Conservation (phyloP, 2,329 filamentous ascomycete genomes). For the Chaetomiaceae sp. region DNA sequence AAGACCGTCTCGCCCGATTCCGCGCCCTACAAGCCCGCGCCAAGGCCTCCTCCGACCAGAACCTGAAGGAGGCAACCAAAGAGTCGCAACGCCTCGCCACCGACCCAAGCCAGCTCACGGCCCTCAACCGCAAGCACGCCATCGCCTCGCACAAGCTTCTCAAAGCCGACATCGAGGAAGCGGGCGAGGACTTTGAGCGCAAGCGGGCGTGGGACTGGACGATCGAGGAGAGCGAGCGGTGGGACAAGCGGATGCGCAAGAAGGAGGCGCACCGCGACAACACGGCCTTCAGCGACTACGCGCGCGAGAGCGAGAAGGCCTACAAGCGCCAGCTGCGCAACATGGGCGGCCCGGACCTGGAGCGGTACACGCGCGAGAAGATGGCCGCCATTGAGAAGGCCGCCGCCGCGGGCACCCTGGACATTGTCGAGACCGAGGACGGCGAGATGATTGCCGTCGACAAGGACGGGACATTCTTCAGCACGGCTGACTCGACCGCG, state of each 20-base stretch:
- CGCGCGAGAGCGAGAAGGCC: constrained; percentile 80
- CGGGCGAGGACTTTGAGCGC: constrained; percentile 89
- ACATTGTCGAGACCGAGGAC: constrained; percentile 92
- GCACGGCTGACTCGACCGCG: constrained; percentile 74
- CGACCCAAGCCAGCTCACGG: constrained; percentile 71
- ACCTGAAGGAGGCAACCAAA: constrained; percentile 76
- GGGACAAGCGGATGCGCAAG: constrained; percentile 88
- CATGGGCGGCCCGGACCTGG: constrained; percentile 68
- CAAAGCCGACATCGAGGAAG: constrained; percentile 82
- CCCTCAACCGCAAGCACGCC: constrained; percentile 79
- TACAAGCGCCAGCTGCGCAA: constrained; percentile 88
- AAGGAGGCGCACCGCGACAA: constrained; percentile 76
- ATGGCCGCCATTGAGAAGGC: constrained; percentile 79
- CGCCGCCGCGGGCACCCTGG: constrained; percentile 76
- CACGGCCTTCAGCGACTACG: constrained; percentile 86
- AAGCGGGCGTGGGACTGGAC: constrained; percentile 99
- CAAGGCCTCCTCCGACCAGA: constrained; percentile 66
- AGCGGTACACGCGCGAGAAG: constrained; percentile 84
- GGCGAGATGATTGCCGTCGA: constrained; percentile 94
- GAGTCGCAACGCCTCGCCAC: constrained; percentile 76
- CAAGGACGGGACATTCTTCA: constrained; percentile 85
- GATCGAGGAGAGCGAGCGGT: constrained; percentile 85
- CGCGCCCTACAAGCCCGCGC: constrained; percentile 80
- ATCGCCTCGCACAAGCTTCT: constrained; percentile 88
- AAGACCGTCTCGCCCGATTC: constrained; percentile 75